phyloP scores from a whole-genome alignment of 2,329 filamentous ascomycete genomes.

The Beauveria sp. region DNA sequence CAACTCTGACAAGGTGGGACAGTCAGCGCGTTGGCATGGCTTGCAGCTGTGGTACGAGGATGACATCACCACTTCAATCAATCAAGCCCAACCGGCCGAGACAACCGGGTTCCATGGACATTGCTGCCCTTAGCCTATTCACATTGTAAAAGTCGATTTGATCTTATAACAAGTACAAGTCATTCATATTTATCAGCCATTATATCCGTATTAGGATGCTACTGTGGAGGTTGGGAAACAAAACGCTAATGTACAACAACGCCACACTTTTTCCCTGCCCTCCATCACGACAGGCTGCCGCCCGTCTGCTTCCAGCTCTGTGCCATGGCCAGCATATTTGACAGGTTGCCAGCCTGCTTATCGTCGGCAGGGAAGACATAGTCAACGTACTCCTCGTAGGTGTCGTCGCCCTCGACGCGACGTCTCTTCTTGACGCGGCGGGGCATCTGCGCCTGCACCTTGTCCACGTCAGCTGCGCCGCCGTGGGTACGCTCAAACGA shows the following conservation, averaged over 20 bases:
- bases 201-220: not conserved
- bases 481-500: constrained; percentile 87
- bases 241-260: not conserved
- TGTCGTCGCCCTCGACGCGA: constrained; percentile 79
- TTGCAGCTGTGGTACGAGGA: constrained; percentile 1
- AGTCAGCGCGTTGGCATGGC: not conserved
- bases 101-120: not conserved
- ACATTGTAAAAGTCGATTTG: not conserved
- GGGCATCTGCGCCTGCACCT: constrained; percentile 89
- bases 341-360: constrained; percentile 73
- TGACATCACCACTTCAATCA: constrained; percentile 10
- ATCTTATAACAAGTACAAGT: not conserved
- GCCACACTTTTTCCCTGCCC: not conserved
- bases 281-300: constrained; percentile 22
- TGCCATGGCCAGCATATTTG: constrained; percentile 76
- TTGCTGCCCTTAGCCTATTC: not conserved
- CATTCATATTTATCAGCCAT: not conserved
- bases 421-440: constrained; percentile 86
- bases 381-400: constrained; percentile 84
- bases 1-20: not conserved
- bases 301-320: constrained; percentile 75
- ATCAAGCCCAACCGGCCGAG: not conserved
- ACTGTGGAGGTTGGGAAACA: not conserved
- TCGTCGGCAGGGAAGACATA: constrained; percentile 97
- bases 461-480: constrained; percentile 63